Evolutionary conservation across 495 filamentous ascomycete genomes (phyloP).

Genomic region (Penicillium antarcticum): DNA sequence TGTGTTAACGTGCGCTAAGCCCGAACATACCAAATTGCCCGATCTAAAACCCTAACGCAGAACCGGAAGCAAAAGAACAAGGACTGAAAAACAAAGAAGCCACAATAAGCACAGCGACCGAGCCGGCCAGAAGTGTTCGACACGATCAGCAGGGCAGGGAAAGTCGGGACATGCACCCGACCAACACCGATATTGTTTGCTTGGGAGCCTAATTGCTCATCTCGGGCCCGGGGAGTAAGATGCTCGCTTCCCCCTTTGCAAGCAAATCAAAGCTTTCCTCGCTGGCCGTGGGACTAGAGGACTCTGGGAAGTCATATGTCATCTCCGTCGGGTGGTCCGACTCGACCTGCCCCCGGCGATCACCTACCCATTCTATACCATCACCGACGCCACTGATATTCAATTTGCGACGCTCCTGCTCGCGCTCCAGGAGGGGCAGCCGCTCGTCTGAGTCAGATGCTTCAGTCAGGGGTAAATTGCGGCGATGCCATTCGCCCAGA

Average conservation of each 20-base stretch:
- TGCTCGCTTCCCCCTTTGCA: slow-evolving; percentile 44
- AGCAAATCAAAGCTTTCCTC: slow-evolving; percentile 64
- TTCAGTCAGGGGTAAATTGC: slow-evolving; percentile 54
- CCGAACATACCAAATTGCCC: background rate
- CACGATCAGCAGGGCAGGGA: slow-evolving; percentile 1
- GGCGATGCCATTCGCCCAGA: slow-evolving; percentile 82
- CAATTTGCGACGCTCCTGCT: slow-evolving; percentile 28
- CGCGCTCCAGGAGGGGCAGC: slow-evolving; percentile 46
- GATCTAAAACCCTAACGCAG: background rate
- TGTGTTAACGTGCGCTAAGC: background rate
- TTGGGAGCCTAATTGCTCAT: slow-evolving; percentile 3
- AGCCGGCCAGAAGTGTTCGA: background rate
- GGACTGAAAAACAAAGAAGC: background rate
- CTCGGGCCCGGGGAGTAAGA: slow-evolving; percentile 28
- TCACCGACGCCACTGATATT: slow-evolving; percentile 39
- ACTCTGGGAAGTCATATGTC: slow-evolving; percentile 13
- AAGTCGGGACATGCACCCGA: background rate
- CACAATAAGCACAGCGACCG: background rate
- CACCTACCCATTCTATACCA: slow-evolving; percentile 55
- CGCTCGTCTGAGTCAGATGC: slow-evolving; percentile 2
- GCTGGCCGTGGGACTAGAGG: slow-evolving; percentile 45
- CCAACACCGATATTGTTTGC: slow-evolving; percentile 1
- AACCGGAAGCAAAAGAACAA: background rate
- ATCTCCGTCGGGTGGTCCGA: slow-evolving; percentile 9
- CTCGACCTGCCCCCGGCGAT: slow-evolving; percentile 29